Percentiles rank a stretch among this genome's conserved stretches.
These are phyloP conservation scores for Cadophora gregata DNA, from an alignment of 2,329 filamentous ascomycete species.

Conservation along the genomic window DNA sequence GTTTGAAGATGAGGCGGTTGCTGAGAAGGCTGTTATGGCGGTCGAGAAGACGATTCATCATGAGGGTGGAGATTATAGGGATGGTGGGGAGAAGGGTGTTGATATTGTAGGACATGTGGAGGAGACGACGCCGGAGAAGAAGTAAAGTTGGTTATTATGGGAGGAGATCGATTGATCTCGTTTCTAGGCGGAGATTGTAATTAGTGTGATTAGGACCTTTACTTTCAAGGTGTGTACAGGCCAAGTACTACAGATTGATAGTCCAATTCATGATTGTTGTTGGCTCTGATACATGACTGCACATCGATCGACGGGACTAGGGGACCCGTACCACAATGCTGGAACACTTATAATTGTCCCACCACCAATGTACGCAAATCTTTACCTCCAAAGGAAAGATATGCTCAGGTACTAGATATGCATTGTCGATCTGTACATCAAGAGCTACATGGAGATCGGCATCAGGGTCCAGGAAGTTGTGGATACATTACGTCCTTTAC, in stretches of 20 bases:
- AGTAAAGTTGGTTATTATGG: neutral
- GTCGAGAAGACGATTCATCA: constrained; percentile 46
- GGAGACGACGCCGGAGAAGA: neutral
- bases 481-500: no score
- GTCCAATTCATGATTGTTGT: neutral
- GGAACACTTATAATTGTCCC: neutral
- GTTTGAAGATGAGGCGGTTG: constrained; percentile 47
- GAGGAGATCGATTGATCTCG: neutral
- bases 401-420: neutral
- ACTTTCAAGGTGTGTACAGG: neutral
- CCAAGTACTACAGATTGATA: neutral
- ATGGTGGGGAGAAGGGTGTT: constrained; percentile 8
- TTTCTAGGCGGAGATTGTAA: neutral
- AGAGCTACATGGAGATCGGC: neutral
- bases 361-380: neutral
- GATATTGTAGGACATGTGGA: constrained; percentile 4
- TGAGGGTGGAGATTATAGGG: constrained; percentile 25
- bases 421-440: neutral
- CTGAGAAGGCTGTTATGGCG: constrained; percentile 46
- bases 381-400: no score
- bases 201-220: neutral
- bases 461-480: no score
- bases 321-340: no score
- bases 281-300: neutral
- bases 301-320: no score